Conservation (phyloP, 257 asterid species). For the Scutellaria minor region DNA sequence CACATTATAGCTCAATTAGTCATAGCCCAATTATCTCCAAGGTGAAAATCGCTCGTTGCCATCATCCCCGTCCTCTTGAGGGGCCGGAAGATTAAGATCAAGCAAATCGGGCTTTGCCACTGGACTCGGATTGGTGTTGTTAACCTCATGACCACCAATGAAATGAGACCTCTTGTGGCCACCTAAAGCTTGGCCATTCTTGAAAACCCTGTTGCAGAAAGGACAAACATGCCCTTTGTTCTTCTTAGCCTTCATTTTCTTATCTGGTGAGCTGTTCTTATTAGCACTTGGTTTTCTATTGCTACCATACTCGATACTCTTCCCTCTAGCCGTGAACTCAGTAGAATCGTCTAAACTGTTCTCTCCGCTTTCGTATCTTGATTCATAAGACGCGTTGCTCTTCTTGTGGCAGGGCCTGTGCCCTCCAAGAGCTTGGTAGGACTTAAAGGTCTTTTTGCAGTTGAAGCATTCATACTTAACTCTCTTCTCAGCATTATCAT, state of each 20-base stretch:
- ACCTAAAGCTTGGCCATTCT: conserved; percentile 95
- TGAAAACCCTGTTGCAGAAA: conserved; percentile 75
- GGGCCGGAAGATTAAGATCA: conserved; percentile 92
- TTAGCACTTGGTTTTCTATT: conserved; percentile 47
- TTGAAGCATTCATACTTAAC: conserved; percentile 77
- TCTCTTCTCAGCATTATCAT: conserved; percentile 48
- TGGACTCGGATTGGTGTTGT: conserved; percentile 35
- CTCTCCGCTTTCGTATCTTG: conserved; percentile 71
- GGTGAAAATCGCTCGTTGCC: conserved; percentile 43
- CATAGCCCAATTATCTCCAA: conserved; percentile 10
- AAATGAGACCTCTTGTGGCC: conserved; percentile 98
- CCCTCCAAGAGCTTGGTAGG: conserved; percentile 93
- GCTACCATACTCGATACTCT: conserved; percentile 42
- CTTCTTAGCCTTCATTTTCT: conserved; percentile 59
- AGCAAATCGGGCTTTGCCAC: conserved; percentile 58
- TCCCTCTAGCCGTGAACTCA: conserved; percentile 39
- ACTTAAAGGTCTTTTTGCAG: conserved; percentile 79
- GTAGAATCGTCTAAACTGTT: conserved; percentile 61
- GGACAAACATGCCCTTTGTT: conserved; percentile 83
- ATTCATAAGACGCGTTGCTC: conserved; percentile 45
- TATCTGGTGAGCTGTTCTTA: conserved; percentile 43
- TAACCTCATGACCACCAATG: conserved; percentile 54
- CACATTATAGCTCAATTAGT: conserved; percentile 3
- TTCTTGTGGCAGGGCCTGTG: conserved; percentile 91
- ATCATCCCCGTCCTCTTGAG: conserved; percentile 64